Evolutionary conservation across 768 basidiomycete species (phyloP).

Genomic region (Exsudoporus frostii): DNA sequence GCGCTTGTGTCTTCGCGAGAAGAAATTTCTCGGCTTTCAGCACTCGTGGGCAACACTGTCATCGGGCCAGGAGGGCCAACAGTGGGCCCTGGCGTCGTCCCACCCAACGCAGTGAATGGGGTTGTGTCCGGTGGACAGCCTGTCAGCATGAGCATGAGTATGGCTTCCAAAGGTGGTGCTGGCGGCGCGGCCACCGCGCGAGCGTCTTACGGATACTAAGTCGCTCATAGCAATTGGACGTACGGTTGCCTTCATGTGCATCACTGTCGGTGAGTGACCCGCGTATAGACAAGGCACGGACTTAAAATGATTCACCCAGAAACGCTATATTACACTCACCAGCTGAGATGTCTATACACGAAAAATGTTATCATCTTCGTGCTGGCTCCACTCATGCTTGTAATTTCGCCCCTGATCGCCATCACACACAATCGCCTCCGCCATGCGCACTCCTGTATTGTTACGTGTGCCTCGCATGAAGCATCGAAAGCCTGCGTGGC

Average conservation of each 20-base stretch:
- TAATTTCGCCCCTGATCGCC: conserved; percentile 15
- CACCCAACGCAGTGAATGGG: conserved; percentile 25
- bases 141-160: conserved; percentile 42
- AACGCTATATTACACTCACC: conserved; percentile 10
- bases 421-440: conserved; percentile 11
- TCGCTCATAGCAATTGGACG: not conserved
- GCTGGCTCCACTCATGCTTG: conserved; percentile 13
- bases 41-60: conserved; percentile 65
- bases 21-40: conserved; percentile 81
- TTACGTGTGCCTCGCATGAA: conserved; percentile 8
- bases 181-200: conserved; percentile 28
- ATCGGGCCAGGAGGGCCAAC: conserved; percentile 41
- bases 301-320: conserved; percentile 9
- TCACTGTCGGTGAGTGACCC: conserved; percentile 16
- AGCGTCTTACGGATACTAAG: conserved; percentile 42
- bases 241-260: conserved; percentile 4
- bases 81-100: conserved; percentile 30
- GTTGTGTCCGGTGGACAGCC: conserved; percentile 34
- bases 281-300: not conserved
- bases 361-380: conserved; percentile 17
- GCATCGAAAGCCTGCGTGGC: not conserved
- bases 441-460: conserved; percentile 7
- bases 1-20: conserved; percentile 87
- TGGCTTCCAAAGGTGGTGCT: conserved; percentile 38
- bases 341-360: conserved; percentile 21